Evolutionary conservation across 1,139 yeast genomes (phyloP).

Genomic region (Suhomyces panamericanus): DNA sequence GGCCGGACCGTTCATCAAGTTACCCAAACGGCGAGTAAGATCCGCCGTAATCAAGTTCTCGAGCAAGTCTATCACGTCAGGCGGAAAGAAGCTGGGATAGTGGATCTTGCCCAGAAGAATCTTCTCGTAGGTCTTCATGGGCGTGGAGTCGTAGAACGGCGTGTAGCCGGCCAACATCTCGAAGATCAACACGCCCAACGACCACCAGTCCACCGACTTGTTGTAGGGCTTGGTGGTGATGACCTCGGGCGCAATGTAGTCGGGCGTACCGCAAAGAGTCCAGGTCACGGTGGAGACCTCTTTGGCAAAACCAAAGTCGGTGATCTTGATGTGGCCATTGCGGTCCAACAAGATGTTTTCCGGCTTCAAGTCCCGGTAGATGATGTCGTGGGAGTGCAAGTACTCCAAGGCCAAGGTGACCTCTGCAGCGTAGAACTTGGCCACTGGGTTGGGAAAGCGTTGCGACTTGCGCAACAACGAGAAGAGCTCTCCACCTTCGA

Average conservation of each 20-base stretch:
- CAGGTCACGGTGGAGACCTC: slow-evolving; percentile 60
- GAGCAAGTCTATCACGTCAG: slow-evolving; percentile 53
- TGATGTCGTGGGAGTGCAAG: slow-evolving; percentile 56
- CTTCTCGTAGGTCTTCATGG: slow-evolving; percentile 63
- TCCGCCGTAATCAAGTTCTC: slow-evolving; percentile 54
- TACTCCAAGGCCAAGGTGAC: slow-evolving; percentile 59
- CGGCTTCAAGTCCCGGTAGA: slow-evolving; percentile 61
- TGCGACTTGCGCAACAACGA: slow-evolving; percentile 58
- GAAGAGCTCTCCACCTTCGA: slow-evolving; percentile 63
- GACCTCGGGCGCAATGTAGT: slow-evolving; percentile 64
- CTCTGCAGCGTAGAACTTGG: slow-evolving; percentile 64
- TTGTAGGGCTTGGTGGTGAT: slow-evolving; percentile 62
- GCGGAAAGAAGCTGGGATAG: slow-evolving; percentile 51
- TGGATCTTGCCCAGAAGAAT: slow-evolving; percentile 53
- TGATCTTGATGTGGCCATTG: slow-evolving; percentile 59
- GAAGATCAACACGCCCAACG: slow-evolving; percentile 57
- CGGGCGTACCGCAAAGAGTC: slow-evolving; percentile 66
- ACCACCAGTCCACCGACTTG: slow-evolving; percentile 68
- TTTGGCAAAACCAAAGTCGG: slow-evolving; percentile 65
- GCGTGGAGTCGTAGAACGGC: slow-evolving; percentile 61
- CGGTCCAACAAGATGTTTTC: slow-evolving; percentile 59
- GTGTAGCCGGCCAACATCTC: slow-evolving; percentile 66
- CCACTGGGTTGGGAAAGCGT: slow-evolving; percentile 61
- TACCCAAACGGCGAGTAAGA: slow-evolving; percentile 57
- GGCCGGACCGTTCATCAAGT: slow-evolving; percentile 56